Base-by-base conservation (phyloP, 768 basidiomycete species). In the Trametes elegans region DNA sequence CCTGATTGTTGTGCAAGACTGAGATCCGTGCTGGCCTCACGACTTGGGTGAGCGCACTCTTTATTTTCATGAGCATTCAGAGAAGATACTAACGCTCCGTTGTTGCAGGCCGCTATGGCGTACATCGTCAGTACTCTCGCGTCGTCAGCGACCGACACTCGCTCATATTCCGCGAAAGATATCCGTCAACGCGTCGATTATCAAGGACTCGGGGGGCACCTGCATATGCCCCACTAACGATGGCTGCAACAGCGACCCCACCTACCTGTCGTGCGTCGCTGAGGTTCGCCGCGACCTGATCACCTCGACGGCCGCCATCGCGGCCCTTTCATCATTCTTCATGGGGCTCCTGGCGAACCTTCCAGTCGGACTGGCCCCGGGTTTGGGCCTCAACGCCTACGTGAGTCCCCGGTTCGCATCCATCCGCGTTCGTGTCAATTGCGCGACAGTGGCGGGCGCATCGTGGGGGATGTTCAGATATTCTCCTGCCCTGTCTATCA, bases 331-430 rank as follows among this genome's bases (percentile, higher is more conserved):
- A 8, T 87, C 86, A 16, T 81, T 87, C 67, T 78, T 92, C 56
- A 91, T 94, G 90, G 92, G 92, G 41, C 71, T 85, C 14, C 68
- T 92, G 21, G 92, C 89, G 34, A 94, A 94, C 66, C 74, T 94
- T n/a, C 92, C 92, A 2, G 81, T 94, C n/a, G 90, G 86, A 27
- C 80, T 93, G 70, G 91, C 91, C 2, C 91, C 91, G 19, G 92
- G 92, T 55, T 76, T 94, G 56, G 91, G 91, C 49, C 71, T 92
- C 23, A 90, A 90, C 60, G 88, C 88, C 35, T 90, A n/a, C n/a
- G n/a, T n/a, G 90, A 61, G 88, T 88, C 67, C 58, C 85, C 68
- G 39, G 24, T 34, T 21, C 16, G 6, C 5, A 36, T n/a, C 29
- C 40, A 50, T 53, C 32, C 48, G 35, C 21, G 9, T 43, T 14